Evolutionary conservation across 352 stramenopile genomes (phyloP).

Genomic region (Pythium rhizo-oryzae): DNA sequence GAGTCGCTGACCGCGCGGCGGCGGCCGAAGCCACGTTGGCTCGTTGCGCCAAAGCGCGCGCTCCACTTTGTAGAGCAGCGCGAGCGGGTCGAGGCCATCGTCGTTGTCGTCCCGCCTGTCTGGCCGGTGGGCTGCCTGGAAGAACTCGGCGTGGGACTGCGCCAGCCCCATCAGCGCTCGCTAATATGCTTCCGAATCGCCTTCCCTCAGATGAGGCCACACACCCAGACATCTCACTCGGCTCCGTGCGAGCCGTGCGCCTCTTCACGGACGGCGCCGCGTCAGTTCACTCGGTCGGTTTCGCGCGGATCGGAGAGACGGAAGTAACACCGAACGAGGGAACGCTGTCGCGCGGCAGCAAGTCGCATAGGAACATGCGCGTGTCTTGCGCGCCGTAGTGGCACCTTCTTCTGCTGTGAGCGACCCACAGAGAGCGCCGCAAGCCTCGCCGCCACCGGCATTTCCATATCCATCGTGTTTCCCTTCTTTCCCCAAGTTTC

Average conservation of each 20-base stretch:
- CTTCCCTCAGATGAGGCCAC: too few relatives aligned
- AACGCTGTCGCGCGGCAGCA: too few relatives aligned
- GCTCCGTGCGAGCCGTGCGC: not conserved
- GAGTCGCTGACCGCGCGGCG: constrained; percentile 15
- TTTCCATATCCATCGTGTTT: not conserved
- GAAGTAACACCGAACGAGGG: too few relatives aligned
- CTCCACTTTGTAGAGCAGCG: constrained; percentile 48
- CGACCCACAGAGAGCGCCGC: not conserved
- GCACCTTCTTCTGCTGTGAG: too few relatives aligned
- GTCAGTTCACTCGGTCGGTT: constrained; percentile 14
- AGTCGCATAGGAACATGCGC: too few relatives aligned
- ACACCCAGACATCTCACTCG: not conserved
- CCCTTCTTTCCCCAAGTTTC: not conserved
- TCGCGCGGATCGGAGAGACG: not conserved
- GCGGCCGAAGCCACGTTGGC: constrained; percentile 40
- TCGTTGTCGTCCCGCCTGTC: constrained; percentile 34
- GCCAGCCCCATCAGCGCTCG: constrained; percentile 40
- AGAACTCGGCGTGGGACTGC: constrained; percentile 58
- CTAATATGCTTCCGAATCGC: not conserved
- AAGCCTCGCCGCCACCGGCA: too few relatives aligned
- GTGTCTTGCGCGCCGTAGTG: too few relatives aligned
- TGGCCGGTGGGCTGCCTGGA: constrained; percentile 25
- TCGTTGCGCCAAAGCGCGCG: constrained; percentile 41
- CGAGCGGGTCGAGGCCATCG: constrained; percentile 46
- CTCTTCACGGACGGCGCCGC: constrained; percentile 2